phyloP scores from a whole-genome alignment of 2,329 filamentous ascomycete species.

The Ophiostoma sp. region DNA sequence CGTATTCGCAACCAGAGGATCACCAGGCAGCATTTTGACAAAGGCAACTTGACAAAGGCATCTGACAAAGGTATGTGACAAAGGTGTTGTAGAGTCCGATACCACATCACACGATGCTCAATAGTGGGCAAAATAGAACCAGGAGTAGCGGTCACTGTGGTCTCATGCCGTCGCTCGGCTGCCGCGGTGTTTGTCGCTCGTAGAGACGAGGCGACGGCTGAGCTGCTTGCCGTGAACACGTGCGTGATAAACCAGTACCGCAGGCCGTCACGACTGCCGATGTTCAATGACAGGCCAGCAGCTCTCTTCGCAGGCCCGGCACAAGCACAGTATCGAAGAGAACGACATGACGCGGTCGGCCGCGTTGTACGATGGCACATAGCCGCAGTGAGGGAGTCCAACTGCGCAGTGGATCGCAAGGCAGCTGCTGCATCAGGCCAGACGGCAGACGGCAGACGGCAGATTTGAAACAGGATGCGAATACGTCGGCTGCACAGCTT shows the following conservation, averaged over 20 bases:
- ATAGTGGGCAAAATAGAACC: too few relatives aligned
- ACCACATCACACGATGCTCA: too few relatives aligned
- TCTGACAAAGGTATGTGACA: too few relatives aligned
- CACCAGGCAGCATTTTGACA: neutral
- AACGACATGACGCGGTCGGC: neutral
- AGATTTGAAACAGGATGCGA: neutral
- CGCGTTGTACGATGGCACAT: too few relatives aligned
- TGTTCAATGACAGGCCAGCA: neutral
- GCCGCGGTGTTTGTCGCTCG: too few relatives aligned
- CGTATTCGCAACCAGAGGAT: neutral
- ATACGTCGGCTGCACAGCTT: neutral
- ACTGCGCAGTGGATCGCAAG: conserved; percentile 8
- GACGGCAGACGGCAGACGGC: neutral
- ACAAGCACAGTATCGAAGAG: neutral
- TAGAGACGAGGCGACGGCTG: too few relatives aligned
- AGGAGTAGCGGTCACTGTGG: too few relatives aligned
- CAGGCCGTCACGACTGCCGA: neutral
- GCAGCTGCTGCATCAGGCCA: conserved; percentile 2
- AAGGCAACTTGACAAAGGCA: neutral
- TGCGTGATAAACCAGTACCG: neutral
- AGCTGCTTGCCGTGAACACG: too few relatives aligned
- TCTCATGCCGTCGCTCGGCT: too few relatives aligned
- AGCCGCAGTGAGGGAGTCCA: too few relatives aligned
- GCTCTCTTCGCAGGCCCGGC: neutral
- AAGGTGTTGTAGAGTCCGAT: too few relatives aligned